Conservation (phyloP, 2,329 filamentous ascomycete species). For the Fusarium hostae region DNA sequence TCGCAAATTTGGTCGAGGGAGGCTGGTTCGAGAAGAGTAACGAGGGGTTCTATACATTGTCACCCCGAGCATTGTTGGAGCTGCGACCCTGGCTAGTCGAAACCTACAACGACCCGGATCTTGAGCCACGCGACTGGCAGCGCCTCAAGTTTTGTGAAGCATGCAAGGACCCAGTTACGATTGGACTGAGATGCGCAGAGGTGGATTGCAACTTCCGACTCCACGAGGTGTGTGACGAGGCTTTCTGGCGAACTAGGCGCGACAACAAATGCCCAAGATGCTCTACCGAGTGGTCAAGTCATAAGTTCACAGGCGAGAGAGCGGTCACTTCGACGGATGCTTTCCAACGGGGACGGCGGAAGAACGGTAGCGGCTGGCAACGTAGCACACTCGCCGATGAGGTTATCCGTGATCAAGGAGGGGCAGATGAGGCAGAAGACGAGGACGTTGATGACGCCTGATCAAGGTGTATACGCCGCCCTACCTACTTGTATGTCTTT, state of each 20-base stretch:
- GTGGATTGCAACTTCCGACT: conserved; percentile 75
- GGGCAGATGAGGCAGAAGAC: conserved; percentile 41
- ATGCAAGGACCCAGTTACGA: conserved; percentile 89
- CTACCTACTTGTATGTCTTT: background rate
- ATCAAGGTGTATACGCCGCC: conserved; percentile 10
- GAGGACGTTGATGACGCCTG: conserved; percentile 32
- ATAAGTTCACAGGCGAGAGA: conserved; percentile 65
- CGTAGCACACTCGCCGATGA: conserved; percentile 51
- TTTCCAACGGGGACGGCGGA: conserved; percentile 57
- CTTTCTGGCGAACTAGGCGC: conserved; percentile 75
- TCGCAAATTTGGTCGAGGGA: conserved; percentile 77
- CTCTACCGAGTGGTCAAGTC: conserved; percentile 60
- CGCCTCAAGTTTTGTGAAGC: conserved; percentile 88
- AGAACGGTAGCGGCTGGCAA: conserved; percentile 46
- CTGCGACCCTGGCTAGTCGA: conserved; percentile 85
- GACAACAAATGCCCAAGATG: conserved; percentile 74
- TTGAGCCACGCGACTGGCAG: conserved; percentile 70
- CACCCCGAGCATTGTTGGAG: conserved; percentile 84
- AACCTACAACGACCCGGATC: conserved; percentile 83
- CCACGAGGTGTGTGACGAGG: conserved; percentile 80
- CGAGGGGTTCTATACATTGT: conserved; percentile 79
- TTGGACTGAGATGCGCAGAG: conserved; percentile 80
- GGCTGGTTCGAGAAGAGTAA: conserved; percentile 85
- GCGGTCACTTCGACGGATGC: conserved; percentile 66
- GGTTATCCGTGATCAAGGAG: conserved; percentile 46